Conservation (phyloP, 2,329 filamentous ascomycete species). For the Cladorrhinum sp. region DNA sequence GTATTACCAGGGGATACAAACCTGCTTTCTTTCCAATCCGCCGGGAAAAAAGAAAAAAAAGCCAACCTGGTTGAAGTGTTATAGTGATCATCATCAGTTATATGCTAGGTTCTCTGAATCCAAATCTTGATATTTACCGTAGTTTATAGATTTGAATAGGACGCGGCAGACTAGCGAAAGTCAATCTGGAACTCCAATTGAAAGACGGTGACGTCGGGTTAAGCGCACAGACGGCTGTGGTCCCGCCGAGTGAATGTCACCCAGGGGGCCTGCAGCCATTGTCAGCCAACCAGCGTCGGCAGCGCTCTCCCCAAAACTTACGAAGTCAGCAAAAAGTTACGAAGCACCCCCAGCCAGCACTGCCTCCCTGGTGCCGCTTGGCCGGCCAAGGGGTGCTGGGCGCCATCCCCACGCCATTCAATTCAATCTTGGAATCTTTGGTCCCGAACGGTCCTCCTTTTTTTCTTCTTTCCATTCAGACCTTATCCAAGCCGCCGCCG, state of each 20-base stretch:
- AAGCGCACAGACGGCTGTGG: background rate
- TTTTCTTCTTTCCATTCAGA: background rate
- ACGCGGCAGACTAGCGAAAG: background rate
- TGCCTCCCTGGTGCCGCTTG: background rate
- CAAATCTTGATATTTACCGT: background rate
- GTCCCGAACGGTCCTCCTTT: background rate
- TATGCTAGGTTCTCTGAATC: background rate
- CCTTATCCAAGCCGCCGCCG: background rate
- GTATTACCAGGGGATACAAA: background rate
- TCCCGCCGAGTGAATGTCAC: background rate
- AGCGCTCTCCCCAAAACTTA: background rate
- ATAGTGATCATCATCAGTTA: background rate
- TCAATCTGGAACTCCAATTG: background rate
- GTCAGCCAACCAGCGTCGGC: conserved; percentile 10
- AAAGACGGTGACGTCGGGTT: background rate
- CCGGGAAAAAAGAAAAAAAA: no score
- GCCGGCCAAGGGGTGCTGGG: background rate
- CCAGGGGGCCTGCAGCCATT: background rate
- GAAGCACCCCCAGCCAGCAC: background rate
- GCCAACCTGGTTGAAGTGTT: background rate
- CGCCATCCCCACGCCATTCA: background rate
- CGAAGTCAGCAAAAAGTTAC: background rate
- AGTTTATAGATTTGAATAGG: background rate
- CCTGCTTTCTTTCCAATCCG: background rate
- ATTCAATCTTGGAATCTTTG: background rate